These are phyloP conservation scores for Phaeophleospora eucalypticola DNA, from an alignment of 2,329 filamentous ascomycete species.

Conservation along the genomic window DNA sequence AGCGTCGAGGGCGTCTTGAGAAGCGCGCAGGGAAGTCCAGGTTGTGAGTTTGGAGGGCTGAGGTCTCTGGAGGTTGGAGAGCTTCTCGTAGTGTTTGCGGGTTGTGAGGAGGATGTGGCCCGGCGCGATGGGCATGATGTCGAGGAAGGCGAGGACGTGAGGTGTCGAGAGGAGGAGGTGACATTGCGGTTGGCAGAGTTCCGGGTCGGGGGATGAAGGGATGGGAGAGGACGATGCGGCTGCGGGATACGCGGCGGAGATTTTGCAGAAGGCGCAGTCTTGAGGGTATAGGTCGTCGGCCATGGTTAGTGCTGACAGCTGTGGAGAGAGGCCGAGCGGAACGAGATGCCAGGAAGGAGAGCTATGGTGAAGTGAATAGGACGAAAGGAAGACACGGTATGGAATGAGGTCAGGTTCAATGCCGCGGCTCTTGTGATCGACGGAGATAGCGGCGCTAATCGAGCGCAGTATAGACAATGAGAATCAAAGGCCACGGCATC, in stretches of 20 bases:
- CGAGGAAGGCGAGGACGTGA: constrained; percentile 78
- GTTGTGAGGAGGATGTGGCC: constrained; percentile 83
- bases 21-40: constrained; percentile 19
- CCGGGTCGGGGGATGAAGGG: constrained; percentile 33
- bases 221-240: constrained; percentile 29
- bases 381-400: not conserved
- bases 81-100: constrained; percentile 69
- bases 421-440: not conserved
- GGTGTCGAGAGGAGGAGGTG: constrained; percentile 73
- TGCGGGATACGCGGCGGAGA: constrained; percentile 50
- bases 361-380: not conserved
- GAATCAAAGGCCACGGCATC: too few species aligned
- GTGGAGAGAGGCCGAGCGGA: too few species aligned
- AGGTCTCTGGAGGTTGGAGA: constrained; percentile 58
- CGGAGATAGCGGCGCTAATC: not conserved
- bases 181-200: constrained; percentile 33
- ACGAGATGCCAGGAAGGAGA: too few species aligned
- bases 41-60: constrained; percentile 9
- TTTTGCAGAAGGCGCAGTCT: constrained; percentile 57
- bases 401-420: not conserved
- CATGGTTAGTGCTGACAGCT: not conserved
- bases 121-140: constrained; percentile 80
- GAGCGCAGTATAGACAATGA: too few species aligned
- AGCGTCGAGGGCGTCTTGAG: constrained; percentile 19
- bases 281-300: constrained; percentile 38